Evolutionary conservation across 2,329 filamentous ascomycete genomes (phyloP), one percentile per base, ranked within the genome.

Genomic region (Neofusicoccum kwambonambiense): DNA sequence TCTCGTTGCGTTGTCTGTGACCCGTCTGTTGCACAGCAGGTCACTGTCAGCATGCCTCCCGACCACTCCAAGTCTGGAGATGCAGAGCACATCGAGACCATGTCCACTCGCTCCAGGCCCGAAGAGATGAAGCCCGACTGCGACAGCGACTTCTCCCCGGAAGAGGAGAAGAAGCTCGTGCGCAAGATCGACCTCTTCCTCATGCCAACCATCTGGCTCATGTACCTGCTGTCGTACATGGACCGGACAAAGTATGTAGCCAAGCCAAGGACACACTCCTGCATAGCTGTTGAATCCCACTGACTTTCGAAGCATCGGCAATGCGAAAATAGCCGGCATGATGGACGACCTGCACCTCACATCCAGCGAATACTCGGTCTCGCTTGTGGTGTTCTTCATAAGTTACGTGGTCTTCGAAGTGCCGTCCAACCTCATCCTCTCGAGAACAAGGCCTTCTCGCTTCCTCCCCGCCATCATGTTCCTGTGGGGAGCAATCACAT

Each of bases 381-480:
- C 80, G 2, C 70, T 87, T 17, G 79, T 84, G 1, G 81, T 87
- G 5, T 87, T 86, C 75, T 86, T 85, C 69, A 77, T 83, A 64
- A 77, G 74, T 39, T 85, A 86, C 69, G 79, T 87, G 44, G 69
- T 83, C 13, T 84, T 82, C 67, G 83, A 86, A 69, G 78, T 84
- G 0, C 83, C 83, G 0, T 83, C 80, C 62, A 86, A 85, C 72
- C 80, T 86, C 71, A 75, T 84, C n/a, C 76, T 86, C 31, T 78
- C 80, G 41, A 78, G 78, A 42, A 79, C 79, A 17, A 77, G 78
- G 49, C 84, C 83, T 0, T 84, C 81, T 0, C 69, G 82, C n/a
- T 86, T 83, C 69, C 70, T 77, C 0, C 79, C 83, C 0, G 69
- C 71, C 7, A 82, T 85, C 68, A 85, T 87, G 84, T 72, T 82